Percentiles rank a stretch among this genome's conserved stretches.
Conservation (phyloP, 2,329 filamentous ascomycete genomes). For the Penicillium verrucosum region DNA sequence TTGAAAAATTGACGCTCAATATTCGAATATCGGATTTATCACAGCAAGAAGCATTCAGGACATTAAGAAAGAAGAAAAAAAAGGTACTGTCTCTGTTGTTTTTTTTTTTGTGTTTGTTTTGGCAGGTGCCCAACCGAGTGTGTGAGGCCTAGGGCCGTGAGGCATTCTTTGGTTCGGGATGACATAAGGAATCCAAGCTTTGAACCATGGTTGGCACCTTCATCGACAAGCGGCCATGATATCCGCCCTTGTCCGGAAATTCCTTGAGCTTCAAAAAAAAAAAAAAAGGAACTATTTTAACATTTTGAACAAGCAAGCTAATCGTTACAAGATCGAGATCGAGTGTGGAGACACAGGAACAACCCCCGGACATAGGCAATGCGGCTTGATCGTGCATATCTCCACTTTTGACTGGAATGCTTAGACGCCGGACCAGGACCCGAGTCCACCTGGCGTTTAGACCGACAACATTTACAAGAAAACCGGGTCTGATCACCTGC, state of each 20-base stretch:
- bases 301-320: neutral
- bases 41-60: neutral
- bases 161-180: conserved; percentile 9
- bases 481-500: conserved; percentile 34
- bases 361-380: conserved; percentile 13
- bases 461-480: conserved; percentile 11
- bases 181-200: conserved; percentile 1
- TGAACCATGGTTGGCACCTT: neutral
- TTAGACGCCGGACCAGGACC: conserved; percentile 29
- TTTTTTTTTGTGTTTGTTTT: neutral
- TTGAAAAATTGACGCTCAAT: neutral
- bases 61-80: neutral
- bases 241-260: neutral
- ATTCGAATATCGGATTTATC: neutral
- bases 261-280: neutral
- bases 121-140: neutral
- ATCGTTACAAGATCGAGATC: neutral
- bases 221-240: neutral
- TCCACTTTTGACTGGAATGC: conserved; percentile 30
- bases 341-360: conserved; percentile 5
- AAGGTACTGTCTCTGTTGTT: neutral
- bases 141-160: neutral
- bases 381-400: conserved; percentile 26
- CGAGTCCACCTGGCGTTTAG: conserved; percentile 26
- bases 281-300: neutral